phyloP scores from a whole-genome alignment of 768 basidiomycete genomes.

The Pisolithus microcarpus region DNA sequence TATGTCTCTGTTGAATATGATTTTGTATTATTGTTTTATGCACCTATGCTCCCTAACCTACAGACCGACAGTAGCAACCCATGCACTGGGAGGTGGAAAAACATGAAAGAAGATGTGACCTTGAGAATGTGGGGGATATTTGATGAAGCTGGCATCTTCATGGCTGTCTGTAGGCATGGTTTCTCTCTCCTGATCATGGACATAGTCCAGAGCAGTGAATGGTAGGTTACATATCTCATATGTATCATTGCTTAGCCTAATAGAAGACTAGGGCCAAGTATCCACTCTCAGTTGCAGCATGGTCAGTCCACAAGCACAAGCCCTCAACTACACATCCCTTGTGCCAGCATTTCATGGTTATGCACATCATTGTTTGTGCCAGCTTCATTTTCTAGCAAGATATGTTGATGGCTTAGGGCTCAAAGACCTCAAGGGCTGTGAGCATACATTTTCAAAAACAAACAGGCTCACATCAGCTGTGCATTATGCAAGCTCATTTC shows the following conservation, averaged over 20 bases:
- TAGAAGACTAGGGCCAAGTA: too few species aligned
- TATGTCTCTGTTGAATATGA: too few species aligned
- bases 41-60: too few species aligned
- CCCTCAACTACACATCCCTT: conserved; percentile 1
- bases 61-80: too few species aligned
- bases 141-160: conserved; percentile 10
- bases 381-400: conserved; percentile 11
- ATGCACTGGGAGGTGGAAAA: too few species aligned
- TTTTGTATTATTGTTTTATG: too few species aligned
- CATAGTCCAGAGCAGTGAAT: conserved; percentile 18
- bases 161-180: conserved; percentile 19
- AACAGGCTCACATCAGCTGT: background rate
- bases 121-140: conserved; percentile 1
- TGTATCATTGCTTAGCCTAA: background rate
- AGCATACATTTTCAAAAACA: conserved; percentile 12
- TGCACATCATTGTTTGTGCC: conserved; percentile 15
- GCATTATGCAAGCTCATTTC: background rate
- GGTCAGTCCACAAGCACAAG: background rate
- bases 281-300: conserved; percentile 1
- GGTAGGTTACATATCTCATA: background rate
- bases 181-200: conserved; percentile 14
- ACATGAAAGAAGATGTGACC: too few species aligned
- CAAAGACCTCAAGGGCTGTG: conserved; percentile 16
- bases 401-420: conserved; percentile 12
- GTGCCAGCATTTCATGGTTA: conserved; percentile 19